phyloP scores from a whole-genome alignment of 176 grass and related monocot species.

The Lolium perenne region DNA sequence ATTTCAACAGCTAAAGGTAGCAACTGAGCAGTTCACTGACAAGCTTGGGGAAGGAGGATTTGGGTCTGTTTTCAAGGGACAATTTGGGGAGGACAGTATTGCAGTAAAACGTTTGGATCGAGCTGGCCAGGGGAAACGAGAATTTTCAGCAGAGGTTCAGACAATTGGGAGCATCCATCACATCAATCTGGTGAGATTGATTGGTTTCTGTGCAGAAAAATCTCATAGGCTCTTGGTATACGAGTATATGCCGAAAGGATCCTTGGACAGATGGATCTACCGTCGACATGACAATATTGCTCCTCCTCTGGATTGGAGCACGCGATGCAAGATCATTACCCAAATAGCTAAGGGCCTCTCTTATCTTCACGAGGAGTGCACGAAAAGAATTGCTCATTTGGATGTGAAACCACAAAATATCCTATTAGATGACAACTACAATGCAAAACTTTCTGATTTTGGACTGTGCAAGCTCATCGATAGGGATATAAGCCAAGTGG shows the following conservation, averaged over 20 bases:
- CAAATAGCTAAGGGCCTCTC: no score
- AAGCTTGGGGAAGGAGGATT: no score
- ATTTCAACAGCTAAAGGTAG: no score
- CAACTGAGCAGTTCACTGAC: no score
- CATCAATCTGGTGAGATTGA: conserved; percentile 25
- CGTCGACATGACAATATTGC: not conserved
- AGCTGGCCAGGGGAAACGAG: conserved; percentile 34
- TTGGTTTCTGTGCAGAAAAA: conserved; percentile 58
- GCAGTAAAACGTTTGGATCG: not conserved
- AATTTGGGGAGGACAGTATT: no score
- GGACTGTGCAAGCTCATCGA: conserved; percentile 19
- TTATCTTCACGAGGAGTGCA: no score
- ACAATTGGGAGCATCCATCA: not conserved
- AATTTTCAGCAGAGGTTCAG: conserved; percentile 57
- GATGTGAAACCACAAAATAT: not conserved
- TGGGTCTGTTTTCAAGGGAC: no score
- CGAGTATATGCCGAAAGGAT: not conserved
- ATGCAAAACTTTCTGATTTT: conserved; percentile 48
- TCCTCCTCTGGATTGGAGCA: not conserved
- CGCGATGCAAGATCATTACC: no score
- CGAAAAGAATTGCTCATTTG: no score
- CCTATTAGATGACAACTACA: conserved; percentile 49
- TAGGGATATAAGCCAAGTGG: no score
- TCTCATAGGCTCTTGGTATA: conserved; percentile 9
- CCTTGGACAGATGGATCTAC: conserved; percentile 59